Evolutionary conservation across 805 yeast species (phyloP).

Genomic region (Yarrowia porcina): DNA sequence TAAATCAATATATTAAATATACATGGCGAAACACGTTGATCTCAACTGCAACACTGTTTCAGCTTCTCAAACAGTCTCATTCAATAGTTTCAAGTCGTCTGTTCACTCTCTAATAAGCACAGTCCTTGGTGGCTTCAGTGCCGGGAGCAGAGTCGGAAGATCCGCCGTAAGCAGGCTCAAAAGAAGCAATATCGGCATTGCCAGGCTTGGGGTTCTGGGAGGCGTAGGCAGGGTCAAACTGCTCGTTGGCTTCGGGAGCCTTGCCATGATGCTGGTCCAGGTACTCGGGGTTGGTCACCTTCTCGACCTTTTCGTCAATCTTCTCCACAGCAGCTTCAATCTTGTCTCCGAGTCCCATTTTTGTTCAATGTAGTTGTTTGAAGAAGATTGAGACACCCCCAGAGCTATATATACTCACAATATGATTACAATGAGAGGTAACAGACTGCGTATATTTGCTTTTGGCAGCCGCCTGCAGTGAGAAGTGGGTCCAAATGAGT

Average conservation of each 20-base stretch:
- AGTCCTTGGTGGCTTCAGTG: constrained; percentile 15
- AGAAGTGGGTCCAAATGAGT: too few relatives aligned
- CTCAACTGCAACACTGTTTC: too few relatives aligned
- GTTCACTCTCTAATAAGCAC: neutral
- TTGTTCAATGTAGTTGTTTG: neutral
- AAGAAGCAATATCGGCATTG: constrained; percentile 5
- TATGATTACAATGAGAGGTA: neutral
- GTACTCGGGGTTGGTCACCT: constrained; percentile 14
- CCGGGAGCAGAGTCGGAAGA: neutral
- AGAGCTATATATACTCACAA: neutral
- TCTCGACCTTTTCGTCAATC: constrained; percentile 16
- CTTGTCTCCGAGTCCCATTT: constrained; percentile 2
- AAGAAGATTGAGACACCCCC: too few relatives aligned
- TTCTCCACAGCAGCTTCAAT: constrained; percentile 12
- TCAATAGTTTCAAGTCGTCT: neutral
- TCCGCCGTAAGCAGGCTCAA: constrained; percentile 20
- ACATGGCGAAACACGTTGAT: too few relatives aligned
- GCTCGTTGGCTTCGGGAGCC: constrained; percentile 15
- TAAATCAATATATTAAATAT: neutral
- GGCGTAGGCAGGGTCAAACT: constrained; percentile 23
- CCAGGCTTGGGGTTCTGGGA: constrained; percentile 15
- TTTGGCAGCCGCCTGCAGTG: constrained; percentile 11
- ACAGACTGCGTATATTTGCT: neutral
- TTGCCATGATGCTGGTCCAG: neutral
- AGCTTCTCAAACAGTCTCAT: neutral